Base-by-base conservation (phyloP, 495 filamentous ascomycete species). In the Podospora pseudoanserina region DNA sequence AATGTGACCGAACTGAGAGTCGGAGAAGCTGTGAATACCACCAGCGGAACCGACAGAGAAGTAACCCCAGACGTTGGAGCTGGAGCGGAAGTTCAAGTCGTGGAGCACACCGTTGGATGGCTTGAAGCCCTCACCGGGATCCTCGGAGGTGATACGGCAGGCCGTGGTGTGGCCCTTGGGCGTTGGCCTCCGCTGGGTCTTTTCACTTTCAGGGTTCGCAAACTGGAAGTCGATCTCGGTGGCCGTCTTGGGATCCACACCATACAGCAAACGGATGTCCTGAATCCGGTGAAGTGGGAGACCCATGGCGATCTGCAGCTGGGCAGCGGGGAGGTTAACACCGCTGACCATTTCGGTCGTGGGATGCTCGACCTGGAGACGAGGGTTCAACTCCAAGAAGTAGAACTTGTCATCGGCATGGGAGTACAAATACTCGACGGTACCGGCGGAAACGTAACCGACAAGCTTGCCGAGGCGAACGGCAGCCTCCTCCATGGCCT, bases 321-420 rank as follows among this genome's bases (percentile, higher is more conserved):
- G 95, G 44, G 96, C 95, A 67, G 96, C 95, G 49, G 95, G 95
- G 75, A 99, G 81, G 78, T 98, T 97, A 74, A 99, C 96, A 74
- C 95, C 96, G 75, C 88, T 95, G 64, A 99, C 95, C 95, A 99
- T 99, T 78, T 99, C 95, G 7, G 95, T 99, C 32, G 96, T 98
- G 60, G 95, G 95, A 81, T 99, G 95, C 87, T 63, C 61, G 32
- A 63, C 61, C 30, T 63, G 61, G 4, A 63, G 61, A 63, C 61
- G 61, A n/a, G 61, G 61, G 61, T 63, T 63, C 27, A 63, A 32
- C 61, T 63, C 61, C 28, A 63, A 32, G 61, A 99, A 99, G 86
- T 98, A 99, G 86, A 98, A 99, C 79, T 97, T 93, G 85, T 97
- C 94, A 65, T 99, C 95, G 4, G 93, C 85, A 78, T 99, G 94